These are phyloP conservation scores for Sungouiella thailandica DNA, from an alignment of 805 yeast genomes.

Conservation along the genomic window DNA sequence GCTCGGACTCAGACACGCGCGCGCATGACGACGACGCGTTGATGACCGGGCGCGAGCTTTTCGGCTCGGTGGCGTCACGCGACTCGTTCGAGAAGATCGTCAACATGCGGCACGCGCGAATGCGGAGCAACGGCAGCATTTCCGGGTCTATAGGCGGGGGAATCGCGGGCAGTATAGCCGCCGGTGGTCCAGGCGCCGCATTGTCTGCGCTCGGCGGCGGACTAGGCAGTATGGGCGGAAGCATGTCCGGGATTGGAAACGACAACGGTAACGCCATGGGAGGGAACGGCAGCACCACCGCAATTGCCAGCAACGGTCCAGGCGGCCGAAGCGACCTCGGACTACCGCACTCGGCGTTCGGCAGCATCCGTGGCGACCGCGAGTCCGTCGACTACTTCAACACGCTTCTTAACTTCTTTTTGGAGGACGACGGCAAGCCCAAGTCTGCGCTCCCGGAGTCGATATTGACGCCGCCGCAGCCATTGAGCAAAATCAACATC, in stretches of 20 bases:
- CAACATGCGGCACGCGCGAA: slow-evolving; percentile 13
- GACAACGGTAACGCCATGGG: no score
- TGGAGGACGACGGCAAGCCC: slow-evolving; percentile 37
- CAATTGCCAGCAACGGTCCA: slow-evolving; percentile 9
- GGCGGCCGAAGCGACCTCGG: slow-evolving; percentile 39
- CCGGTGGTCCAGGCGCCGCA: no score
- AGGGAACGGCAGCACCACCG: neutral
- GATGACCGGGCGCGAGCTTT: slow-evolving; percentile 35
- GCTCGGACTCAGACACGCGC: slow-evolving; percentile 27
- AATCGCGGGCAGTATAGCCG: no score
- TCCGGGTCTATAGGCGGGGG: no score
- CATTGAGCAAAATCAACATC: slow-evolving; percentile 51
- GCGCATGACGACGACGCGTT: slow-evolving; percentile 27
- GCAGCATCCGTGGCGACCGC: slow-evolving; percentile 7
- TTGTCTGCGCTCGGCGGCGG: no score
- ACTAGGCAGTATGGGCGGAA: slow-evolving; percentile 26
- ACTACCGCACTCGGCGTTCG: slow-evolving; percentile 21
- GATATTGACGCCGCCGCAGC: slow-evolving; percentile 52
- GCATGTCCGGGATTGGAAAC: slow-evolving; percentile 3
- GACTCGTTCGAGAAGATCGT: slow-evolving; percentile 25
- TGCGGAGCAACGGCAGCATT: slow-evolving; percentile 4
- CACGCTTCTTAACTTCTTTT: slow-evolving; percentile 46
- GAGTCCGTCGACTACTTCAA: slow-evolving; percentile 33
- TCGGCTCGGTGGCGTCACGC: slow-evolving; percentile 25
- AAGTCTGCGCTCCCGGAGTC: slow-evolving; percentile 27